A percentile compares a stretch with the other conserved stretches of the same genome.
Evolutionary conservation across 2,329 filamentous ascomycete genomes (phyloP).

Genomic region (Didymella arachidicola): DNA sequence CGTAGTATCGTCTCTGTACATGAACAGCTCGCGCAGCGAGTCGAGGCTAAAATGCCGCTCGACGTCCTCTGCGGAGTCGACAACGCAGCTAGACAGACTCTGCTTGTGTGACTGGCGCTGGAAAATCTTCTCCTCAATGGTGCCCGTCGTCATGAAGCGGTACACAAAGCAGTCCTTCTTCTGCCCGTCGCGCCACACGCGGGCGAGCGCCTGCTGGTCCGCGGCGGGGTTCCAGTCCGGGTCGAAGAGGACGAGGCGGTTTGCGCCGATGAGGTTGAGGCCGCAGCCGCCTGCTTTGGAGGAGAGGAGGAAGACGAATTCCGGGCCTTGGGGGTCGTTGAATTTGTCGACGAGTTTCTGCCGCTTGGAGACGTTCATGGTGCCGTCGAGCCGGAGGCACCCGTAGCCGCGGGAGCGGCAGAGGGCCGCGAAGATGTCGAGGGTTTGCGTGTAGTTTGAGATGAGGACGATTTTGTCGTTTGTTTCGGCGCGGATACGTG

Average conservation of each 20-base stretch:
- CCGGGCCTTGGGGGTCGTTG: slow-evolving; percentile 87
- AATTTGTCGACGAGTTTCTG: slow-evolving; percentile 98
- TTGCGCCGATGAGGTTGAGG: slow-evolving; percentile 93
- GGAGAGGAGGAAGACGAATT: slow-evolving; percentile 95
- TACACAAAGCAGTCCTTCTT: slow-evolving; percentile 99
- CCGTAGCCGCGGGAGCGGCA: slow-evolving; percentile 88
- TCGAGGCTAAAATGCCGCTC: slow-evolving; percentile 96
- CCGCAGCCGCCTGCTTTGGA: slow-evolving; percentile 97
- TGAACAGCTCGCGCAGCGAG: slow-evolving; percentile 89
- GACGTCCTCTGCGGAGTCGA: slow-evolving; percentile 95
- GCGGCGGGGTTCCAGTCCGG: slow-evolving; percentile 96
- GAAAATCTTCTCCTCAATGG: slow-evolving; percentile 99
- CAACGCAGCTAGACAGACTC: slow-evolving; percentile 92
- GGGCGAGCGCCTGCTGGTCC: slow-evolving; percentile 94
- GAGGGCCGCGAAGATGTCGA: slow-evolving; percentile 91
- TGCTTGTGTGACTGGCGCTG: slow-evolving; percentile 98
- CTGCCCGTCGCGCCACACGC: slow-evolving; percentile 98
- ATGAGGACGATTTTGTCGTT: slow-evolving; percentile 99
- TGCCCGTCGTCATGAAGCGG: slow-evolving; percentile 97
- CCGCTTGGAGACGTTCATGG: slow-evolving; percentile 96
- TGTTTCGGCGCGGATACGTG: slow-evolving; percentile 91
- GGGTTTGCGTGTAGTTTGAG: slow-evolving; percentile 95
- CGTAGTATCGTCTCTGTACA: slow-evolving; percentile 82
- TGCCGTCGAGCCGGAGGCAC: slow-evolving; percentile 87
- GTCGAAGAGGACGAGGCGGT: slow-evolving; percentile 93